These are phyloP conservation scores for Coemansia sp. DNA, from an alignment of 192 early-diverging fungal genomes.

Conservation along the genomic window DNA sequence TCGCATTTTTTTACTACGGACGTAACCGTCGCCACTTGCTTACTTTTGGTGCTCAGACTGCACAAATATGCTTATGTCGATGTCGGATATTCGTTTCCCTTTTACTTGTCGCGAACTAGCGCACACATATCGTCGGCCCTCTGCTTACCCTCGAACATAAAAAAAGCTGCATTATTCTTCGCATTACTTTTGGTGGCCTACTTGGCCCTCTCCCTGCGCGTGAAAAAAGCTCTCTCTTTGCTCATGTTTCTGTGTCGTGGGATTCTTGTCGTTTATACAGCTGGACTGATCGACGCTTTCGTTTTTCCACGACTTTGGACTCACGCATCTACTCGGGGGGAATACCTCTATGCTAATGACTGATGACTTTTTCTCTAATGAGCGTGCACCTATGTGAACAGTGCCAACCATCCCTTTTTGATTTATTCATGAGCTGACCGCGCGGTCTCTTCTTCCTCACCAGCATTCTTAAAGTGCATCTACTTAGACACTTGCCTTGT, in stretches of 20 bases:
- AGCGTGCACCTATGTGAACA: slow-evolving; percentile 1
- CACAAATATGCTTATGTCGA: slow-evolving; percentile 6
- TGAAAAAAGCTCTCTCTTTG: not conserved
- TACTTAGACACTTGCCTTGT: not conserved
- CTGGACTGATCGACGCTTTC: not conserved
- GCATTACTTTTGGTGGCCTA: not conserved
- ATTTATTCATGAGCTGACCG: not conserved
- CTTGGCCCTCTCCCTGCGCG: not conserved
- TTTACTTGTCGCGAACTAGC: slow-evolving; percentile 6
- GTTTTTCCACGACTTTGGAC: not conserved
- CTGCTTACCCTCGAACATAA: not conserved
- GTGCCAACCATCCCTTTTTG: not conserved
- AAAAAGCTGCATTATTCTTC: not conserved
- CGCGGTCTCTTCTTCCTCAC: not conserved
- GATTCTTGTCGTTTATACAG: not conserved
- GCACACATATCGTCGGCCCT: slow-evolving; percentile 4
- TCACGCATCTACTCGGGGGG: not conserved
- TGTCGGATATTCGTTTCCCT: not conserved
- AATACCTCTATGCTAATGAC: not conserved
- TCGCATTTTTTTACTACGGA: not conserved
- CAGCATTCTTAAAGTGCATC: not conserved
- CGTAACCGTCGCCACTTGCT: slow-evolving; percentile 4
- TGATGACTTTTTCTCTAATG: not conserved
- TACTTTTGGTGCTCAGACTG: not conserved
- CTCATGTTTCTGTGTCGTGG: not conserved